Conservation (phyloP, 768 basidiomycete species). For the Kwoniella botswanensis region DNA sequence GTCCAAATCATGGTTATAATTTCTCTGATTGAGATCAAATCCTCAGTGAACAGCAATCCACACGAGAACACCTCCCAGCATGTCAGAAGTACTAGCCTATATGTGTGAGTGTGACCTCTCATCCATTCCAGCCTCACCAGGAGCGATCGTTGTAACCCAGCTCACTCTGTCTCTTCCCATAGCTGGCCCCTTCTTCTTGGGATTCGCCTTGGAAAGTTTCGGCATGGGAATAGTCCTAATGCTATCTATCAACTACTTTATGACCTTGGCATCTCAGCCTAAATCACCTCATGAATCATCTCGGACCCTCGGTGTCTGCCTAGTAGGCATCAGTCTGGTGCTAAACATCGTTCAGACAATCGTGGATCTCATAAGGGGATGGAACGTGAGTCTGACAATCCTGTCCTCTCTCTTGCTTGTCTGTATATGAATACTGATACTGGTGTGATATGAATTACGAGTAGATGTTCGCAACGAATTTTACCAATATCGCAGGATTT, state of each 20-base stretch:
- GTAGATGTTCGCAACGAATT: conserved; percentile 44
- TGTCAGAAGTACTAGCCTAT: not conserved
- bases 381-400: conserved; percentile 27
- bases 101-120: conserved; percentile 4
- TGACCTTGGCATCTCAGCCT: not conserved
- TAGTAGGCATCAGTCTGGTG: conserved; percentile 29
- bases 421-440: too few species aligned
- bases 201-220: conserved; percentile 36
- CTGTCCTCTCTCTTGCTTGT: not conserved
- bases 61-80: not conserved
- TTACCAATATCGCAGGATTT: conserved; percentile 27
- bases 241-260: conserved; percentile 37
- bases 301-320: conserved; percentile 21
- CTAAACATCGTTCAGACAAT: conserved; percentile 32
- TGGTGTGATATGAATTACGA: too few species aligned
- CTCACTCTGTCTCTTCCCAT: conserved; percentile 8
- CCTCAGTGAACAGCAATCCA: not conserved
- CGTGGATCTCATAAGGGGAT: conserved; percentile 35
- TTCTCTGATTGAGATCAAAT: too few species aligned
- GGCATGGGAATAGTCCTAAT: conserved; percentile 46
- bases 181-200: conserved; percentile 47
- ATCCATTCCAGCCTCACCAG: too few species aligned
- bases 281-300: conserved; percentile 24
- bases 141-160: too few species aligned
- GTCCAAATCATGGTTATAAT: too few species aligned